These are phyloP conservation scores for Nemania sp. DNA, from an alignment of 2,329 filamentous ascomycete genomes.

Conservation along the genomic window DNA sequence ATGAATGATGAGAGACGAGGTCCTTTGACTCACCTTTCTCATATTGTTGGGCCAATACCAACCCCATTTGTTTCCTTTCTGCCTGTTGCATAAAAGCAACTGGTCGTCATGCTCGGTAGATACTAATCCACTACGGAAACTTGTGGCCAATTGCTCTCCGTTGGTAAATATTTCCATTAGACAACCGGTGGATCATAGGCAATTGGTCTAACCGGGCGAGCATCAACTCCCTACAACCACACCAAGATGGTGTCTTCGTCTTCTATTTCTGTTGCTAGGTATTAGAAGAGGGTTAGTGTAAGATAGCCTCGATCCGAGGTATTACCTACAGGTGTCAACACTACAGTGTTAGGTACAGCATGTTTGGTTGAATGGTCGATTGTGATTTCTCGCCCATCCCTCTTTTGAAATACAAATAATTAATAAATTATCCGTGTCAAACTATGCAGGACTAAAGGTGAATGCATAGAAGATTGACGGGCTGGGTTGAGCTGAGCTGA, in stretches of 20 bases:
- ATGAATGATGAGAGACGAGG: not conserved
- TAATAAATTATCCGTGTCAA: too few species aligned
- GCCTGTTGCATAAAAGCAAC: not conserved
- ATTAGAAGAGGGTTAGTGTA: too few species aligned
- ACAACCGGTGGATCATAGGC: too few species aligned
- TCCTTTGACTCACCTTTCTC: not conserved
- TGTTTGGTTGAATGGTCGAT: not conserved
- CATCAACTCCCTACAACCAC: not conserved
- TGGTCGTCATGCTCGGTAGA: not conserved
- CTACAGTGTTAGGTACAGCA: not conserved
- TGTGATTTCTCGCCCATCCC: not conserved
- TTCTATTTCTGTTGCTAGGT: too few species aligned
- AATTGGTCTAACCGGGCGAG: too few species aligned
- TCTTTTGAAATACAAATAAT: not conserved
- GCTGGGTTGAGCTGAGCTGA: constrained; percentile 12
- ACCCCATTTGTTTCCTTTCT: not conserved
- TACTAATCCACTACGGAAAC: too few species aligned
- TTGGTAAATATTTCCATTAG: too few species aligned
- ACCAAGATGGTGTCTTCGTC: not conserved
- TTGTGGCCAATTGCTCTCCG: too few species aligned
- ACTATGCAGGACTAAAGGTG: constrained; percentile 7
- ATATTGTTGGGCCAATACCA: not conserved
- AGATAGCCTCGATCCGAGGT: too few species aligned
- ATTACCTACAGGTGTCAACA: too few species aligned
- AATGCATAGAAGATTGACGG: not conserved